These are phyloP conservation scores for Fraxinus cuspidata DNA, from an alignment of 257 asterid genomes.

Conservation along the genomic window DNA sequence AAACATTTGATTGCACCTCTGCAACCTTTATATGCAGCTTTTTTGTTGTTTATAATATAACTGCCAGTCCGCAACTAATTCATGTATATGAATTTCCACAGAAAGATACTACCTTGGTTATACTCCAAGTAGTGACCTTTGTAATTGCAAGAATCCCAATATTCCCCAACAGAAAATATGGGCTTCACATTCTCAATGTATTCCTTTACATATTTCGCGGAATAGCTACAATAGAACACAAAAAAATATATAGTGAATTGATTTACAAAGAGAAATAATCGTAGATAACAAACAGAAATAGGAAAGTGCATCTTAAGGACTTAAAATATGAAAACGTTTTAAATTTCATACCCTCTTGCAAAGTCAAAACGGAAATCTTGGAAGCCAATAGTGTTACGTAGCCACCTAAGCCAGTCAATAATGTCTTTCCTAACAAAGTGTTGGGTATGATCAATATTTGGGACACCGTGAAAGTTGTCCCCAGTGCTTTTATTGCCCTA, in stretches of 20 bases:
- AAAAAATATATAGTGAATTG: slow-evolving; percentile 11
- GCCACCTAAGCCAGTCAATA: slow-evolving; percentile 76
- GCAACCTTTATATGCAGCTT: background rate
- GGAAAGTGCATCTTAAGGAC: background rate
- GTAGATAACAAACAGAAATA: background rate
- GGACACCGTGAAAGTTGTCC: slow-evolving; percentile 85
- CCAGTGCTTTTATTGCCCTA: slow-evolving; percentile 93
- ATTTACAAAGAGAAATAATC: slow-evolving; percentile 10
- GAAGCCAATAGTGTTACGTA: slow-evolving; percentile 69
- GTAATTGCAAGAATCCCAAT: slow-evolving; percentile 96
- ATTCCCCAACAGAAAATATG: slow-evolving; percentile 85
- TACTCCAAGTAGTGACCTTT: slow-evolving; percentile 70
- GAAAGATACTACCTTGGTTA: slow-evolving; percentile 68
- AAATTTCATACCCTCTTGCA: slow-evolving; percentile 70
- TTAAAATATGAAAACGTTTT: background rate
- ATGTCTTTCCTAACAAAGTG: slow-evolving; percentile 82
- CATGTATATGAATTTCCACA: slow-evolving; percentile 1
- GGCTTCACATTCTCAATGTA: slow-evolving; percentile 76
- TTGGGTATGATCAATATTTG: slow-evolving; percentile 90
- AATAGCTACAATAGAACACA: slow-evolving; percentile 49
- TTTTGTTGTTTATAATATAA: background rate
- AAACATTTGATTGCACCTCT: background rate
- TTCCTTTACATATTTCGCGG: slow-evolving; percentile 83
- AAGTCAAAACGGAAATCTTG: slow-evolving; percentile 98
- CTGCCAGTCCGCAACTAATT: background rate